Base-by-base conservation (phyloP, 1,284 basidiomycete species). In the Sanghuangporus sanghuang region DNA sequence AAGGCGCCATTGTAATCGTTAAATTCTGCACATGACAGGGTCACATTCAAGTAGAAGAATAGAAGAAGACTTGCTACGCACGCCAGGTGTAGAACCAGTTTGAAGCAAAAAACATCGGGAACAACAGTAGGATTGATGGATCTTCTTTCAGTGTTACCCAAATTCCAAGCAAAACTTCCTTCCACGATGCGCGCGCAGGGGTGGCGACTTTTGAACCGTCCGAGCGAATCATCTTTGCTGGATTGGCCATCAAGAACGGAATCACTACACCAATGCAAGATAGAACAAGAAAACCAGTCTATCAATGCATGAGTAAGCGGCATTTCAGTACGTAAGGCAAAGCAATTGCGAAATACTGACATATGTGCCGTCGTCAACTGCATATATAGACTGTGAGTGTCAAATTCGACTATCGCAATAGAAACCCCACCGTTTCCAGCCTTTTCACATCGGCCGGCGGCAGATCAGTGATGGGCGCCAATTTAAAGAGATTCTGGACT, bases 41-140 rank as follows among this genome's bases (percentile, higher is more conserved):
- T 11, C 48, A 27, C 32, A 23, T n/a, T 42, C 12, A n/a, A 52
- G 11, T 14, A 54, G 16, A 16, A 46, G 46, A 50, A 21, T 11
- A 53, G 5, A 14, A 50, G 44, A 54, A 54, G 35, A 6, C 3
- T 27, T 9, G n/a, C 6, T 42, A 39, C 64, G 23, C 52, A 67
- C 63, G 73, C 77, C 77, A 78, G 23, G 76, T 72, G 62, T 76
- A 76, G 68, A 73, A 75, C 68, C 74, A 78, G 64, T 78, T 77
- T 64, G 73, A 70, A 12, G 73, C 69, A 53, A 77, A 72, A 68
- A 77, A 77, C 69, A 77, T 72, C 7, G 76, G 77, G 64, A 77
- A 77, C 46, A 78, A 69, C 12, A 78, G 60, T 9, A 78, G 0
- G 38, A 77, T 72, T 65, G 69, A 69, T 9, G 77, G 76, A 64